These are phyloP conservation scores for Nicotiana attenuata DNA, from an alignment of 257 asterid genomes.

Conservation along the genomic window DNA sequence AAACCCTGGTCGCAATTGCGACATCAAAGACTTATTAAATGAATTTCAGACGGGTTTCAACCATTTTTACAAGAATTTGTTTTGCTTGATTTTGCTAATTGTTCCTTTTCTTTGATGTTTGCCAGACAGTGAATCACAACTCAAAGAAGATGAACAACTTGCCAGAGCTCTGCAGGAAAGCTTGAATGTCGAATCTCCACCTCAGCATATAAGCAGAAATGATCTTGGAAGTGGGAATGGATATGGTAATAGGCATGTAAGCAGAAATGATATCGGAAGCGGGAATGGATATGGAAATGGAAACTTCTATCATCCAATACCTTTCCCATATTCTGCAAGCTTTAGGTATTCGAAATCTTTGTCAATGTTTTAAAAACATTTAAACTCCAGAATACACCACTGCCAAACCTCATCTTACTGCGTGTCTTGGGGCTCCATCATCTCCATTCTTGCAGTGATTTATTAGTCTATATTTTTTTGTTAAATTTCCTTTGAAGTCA, in stretches of 20 bases:
- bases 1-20: too few species aligned
- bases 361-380: neutral
- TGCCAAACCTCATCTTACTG: neutral
- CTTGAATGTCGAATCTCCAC: slow-evolving; percentile 53
- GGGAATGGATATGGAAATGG: slow-evolving; percentile 27
- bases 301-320: slow-evolving; percentile 41
- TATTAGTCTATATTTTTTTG: neutral
- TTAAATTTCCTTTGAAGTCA: neutral
- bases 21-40: too few species aligned
- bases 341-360: slow-evolving; percentile 30
- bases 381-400: too few species aligned
- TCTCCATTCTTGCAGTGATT: neutral
- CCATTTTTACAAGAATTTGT: too few species aligned
- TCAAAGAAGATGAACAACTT: slow-evolving; percentile 68
- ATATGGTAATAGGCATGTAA: slow-evolving; percentile 22
- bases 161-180: slow-evolving; percentile 81
- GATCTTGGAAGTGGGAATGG: slow-evolving; percentile 18
- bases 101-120: slow-evolving; percentile 9
- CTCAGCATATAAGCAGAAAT: slow-evolving; percentile 25
- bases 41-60: too few species aligned
- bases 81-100: neutral
- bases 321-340: slow-evolving; percentile 37
- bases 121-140: slow-evolving; percentile 50
- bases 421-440: neutral
- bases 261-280: slow-evolving; percentile 13